These are phyloP conservation scores for Scutellaria barbata DNA, from an alignment of 257 asterid genomes.

Conservation along the genomic window DNA sequence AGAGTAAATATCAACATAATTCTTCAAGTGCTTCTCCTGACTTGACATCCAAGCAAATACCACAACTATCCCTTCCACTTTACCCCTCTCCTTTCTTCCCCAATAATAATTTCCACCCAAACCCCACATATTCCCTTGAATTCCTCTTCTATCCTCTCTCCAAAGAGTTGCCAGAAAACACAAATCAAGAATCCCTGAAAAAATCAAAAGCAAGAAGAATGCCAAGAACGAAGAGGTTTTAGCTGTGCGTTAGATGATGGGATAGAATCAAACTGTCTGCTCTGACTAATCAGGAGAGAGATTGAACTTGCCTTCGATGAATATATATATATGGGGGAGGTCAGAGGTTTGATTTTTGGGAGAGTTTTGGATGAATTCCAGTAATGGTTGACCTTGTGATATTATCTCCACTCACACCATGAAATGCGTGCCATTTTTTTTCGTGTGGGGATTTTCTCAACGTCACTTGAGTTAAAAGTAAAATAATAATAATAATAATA, in stretches of 20 bases:
- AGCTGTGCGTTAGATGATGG: neutral
- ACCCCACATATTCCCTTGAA: conserved; percentile 71
- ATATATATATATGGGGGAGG: too few relatives aligned
- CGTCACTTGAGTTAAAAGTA: too few relatives aligned
- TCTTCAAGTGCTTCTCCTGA: conserved; percentile 73
- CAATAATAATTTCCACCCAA: conserved; percentile 84
- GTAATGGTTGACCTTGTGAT: neutral
- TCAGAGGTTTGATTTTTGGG: neutral
- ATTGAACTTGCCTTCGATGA: too few relatives aligned
- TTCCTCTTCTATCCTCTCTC: conserved; percentile 11
- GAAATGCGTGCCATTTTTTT: conserved; percentile 9
- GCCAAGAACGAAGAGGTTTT: conserved; percentile 10
- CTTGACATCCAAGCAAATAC: conserved; percentile 92
- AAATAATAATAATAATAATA: too few relatives aligned
- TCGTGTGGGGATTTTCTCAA: too few relatives aligned
- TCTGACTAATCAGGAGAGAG: too few relatives aligned
- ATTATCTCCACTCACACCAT: neutral
- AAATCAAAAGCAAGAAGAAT: neutral
- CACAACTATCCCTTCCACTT: conserved; percentile 85
- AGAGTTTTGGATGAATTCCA: neutral
- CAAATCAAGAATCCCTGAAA: conserved; percentile 17
- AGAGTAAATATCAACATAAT: conserved; percentile 71
- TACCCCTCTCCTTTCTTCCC: conserved; percentile 74
- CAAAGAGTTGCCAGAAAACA: conserved; percentile 25
- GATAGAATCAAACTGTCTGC: neutral